A percentile compares a stretch with the other conserved stretches of the same genome.
Conservation (phyloP, 2,329 filamentous ascomycete species). For the Ampelomyces quisqualis region DNA sequence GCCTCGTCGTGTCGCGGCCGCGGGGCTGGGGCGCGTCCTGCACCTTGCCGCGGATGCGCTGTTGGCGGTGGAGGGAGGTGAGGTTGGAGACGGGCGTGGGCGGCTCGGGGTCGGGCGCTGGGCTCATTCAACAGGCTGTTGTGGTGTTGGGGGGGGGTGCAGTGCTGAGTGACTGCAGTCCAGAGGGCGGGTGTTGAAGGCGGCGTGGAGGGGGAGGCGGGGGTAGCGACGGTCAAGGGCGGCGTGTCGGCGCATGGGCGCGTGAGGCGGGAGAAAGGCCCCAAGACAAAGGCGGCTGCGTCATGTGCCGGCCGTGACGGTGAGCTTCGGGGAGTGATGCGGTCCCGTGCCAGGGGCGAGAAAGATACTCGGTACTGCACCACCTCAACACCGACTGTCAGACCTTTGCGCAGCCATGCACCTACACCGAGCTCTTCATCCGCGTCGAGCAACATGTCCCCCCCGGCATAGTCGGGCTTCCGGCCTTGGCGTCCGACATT, state of each 20-base stretch:
- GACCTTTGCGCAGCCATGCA: no score
- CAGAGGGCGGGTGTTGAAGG: no score
- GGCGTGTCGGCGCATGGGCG: slow-evolving; percentile 9
- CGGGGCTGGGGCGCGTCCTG: slow-evolving; percentile 39
- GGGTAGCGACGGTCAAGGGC: slow-evolving; percentile 16
- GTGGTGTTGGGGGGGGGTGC: slow-evolving; percentile 6
- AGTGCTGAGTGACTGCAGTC: slow-evolving; percentile 12
- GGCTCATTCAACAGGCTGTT: slow-evolving; percentile 43
- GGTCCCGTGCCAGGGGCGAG: slow-evolving; percentile 18
- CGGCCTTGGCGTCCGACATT: no score
- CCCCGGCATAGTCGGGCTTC: no score
- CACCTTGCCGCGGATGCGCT: slow-evolving; percentile 36
- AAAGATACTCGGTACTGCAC: not conserved
- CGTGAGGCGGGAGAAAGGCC: slow-evolving; percentile 15
- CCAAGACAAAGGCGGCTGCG: slow-evolving; percentile 25
- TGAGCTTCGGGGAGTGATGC: slow-evolving; percentile 3
- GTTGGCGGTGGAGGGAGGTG: slow-evolving; percentile 40
- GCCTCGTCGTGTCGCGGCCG: slow-evolving; percentile 41
- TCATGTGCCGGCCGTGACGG: slow-evolving; percentile 20
- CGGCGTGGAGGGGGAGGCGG: slow-evolving; percentile 5
- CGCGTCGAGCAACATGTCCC: no score
- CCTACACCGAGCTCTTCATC: no score
- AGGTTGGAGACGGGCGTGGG: slow-evolving; percentile 39
- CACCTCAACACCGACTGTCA: no score
- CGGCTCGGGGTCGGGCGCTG: slow-evolving; percentile 39